phyloP scores from a whole-genome alignment of 2,329 filamentous ascomycete genomes.

The Myrmaecium sp. region DNA sequence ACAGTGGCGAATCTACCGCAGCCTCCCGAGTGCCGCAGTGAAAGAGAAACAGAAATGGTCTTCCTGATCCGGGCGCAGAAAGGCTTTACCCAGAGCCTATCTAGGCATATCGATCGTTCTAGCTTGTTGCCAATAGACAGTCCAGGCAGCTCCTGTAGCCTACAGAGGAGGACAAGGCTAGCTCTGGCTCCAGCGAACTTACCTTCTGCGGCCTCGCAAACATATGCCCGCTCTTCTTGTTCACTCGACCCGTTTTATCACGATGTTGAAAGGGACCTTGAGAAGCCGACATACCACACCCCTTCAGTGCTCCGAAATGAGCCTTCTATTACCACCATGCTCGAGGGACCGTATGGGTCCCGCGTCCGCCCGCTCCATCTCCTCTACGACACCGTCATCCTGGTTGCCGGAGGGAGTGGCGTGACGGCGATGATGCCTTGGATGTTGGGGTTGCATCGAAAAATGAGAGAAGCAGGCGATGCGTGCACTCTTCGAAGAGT shows the following conservation, averaged over 20 bases:
- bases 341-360: constrained; percentile 15
- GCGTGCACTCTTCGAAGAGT: constrained; percentile 3
- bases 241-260: too few relatives aligned
- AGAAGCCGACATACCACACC: constrained; percentile 2
- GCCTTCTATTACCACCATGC: constrained; percentile 5
- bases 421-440: constrained; percentile 7
- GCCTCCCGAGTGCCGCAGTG: too few relatives aligned
- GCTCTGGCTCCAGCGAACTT: too few relatives aligned
- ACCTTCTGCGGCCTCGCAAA: too few relatives aligned
- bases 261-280: too few relatives aligned
- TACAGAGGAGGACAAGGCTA: too few relatives aligned
- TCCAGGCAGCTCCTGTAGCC: too few relatives aligned
- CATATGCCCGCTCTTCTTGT: too few relatives aligned
- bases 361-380: constrained; percentile 6
- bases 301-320: background rate
- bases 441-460: constrained; percentile 5
- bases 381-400: constrained; percentile 7
- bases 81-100: constrained; percentile 11
- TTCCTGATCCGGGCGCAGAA: constrained; percentile 10
- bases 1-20: constrained; percentile 10
- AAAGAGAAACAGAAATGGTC: constrained; percentile 6
- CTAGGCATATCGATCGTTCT: background rate
- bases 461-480: constrained; percentile 2
- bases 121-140: too few relatives aligned
- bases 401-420: constrained; percentile 7